Evolutionary conservation across 768 basidiomycete species (phyloP).

Genomic region (Candolleomyces eurysporus): DNA sequence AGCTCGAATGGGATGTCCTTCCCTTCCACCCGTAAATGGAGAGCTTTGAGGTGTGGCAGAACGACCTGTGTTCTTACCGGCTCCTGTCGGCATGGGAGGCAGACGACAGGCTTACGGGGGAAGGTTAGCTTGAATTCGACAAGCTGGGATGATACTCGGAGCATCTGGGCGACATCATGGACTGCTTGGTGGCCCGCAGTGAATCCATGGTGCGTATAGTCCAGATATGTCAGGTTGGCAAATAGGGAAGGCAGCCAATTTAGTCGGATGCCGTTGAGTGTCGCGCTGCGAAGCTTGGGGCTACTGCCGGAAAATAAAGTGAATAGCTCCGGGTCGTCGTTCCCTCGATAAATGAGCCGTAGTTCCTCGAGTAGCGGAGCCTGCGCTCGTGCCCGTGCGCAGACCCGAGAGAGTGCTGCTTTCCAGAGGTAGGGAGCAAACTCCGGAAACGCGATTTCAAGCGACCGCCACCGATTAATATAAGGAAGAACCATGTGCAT

Average conservation of each 20-base stretch:
- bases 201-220: constrained; percentile 74
- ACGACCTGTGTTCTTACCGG: constrained; percentile 30
- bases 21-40: constrained; percentile 51
- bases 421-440: constrained; percentile 70
- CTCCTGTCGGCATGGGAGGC: constrained; percentile 23
- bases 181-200: constrained; percentile 55
- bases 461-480: constrained; percentile 58
- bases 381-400: constrained; percentile 33
- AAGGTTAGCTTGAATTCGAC: constrained; percentile 57
- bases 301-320: constrained; percentile 60
- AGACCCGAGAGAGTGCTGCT: constrained; percentile 56
- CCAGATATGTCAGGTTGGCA: constrained; percentile 57
- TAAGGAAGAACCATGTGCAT: constrained; percentile 56
- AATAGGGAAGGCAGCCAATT: constrained; percentile 64
- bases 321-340: constrained; percentile 71
- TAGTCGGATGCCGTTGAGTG: constrained; percentile 63
- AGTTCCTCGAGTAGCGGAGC: constrained; percentile 52
- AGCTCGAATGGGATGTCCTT: constrained; percentile 63
- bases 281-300: constrained; percentile 53
- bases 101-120: constrained; percentile 32
- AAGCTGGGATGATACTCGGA: constrained; percentile 52
- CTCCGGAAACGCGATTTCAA: constrained; percentile 52
- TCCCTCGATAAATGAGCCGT: constrained; percentile 55
- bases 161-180: constrained; percentile 55
- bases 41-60: constrained; percentile 44